Conservation (phyloP, 768 basidiomycete genomes). For the Pisolithus tinctorius region DNA sequence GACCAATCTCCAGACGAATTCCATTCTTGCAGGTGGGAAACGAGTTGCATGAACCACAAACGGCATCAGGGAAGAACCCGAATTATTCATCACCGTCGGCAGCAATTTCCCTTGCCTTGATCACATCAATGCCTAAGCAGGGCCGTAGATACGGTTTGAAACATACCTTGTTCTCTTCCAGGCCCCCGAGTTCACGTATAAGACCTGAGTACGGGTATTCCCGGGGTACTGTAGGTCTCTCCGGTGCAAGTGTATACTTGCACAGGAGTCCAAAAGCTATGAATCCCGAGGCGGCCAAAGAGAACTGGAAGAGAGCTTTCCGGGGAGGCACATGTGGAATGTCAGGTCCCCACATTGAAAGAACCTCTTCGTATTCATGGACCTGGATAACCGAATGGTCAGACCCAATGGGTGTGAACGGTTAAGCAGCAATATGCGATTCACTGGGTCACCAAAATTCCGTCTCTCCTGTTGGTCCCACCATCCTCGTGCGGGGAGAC, state of each 20-base stretch:
- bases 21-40: background rate
- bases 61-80: background rate
- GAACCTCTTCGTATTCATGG: constrained; percentile 73
- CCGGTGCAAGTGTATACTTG: constrained; percentile 50
- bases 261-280: constrained; percentile 54
- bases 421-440: constrained; percentile 12
- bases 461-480: constrained; percentile 69
- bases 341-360: constrained; percentile 88
- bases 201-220: constrained; percentile 75
- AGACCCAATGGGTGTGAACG: constrained; percentile 4
- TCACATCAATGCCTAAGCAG: constrained; percentile 2
- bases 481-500: constrained; percentile 62
- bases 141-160: background rate
- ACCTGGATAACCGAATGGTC: constrained; percentile 38
- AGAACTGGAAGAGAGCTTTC: constrained; percentile 59
- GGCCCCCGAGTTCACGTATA: constrained; percentile 69
- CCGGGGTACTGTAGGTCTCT: constrained; percentile 59
- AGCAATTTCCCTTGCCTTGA: constrained; percentile 32
- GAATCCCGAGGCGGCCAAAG: constrained; percentile 55
- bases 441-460: constrained; percentile 75
- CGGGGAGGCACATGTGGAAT: constrained; percentile 53
- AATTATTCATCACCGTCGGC: constrained; percentile 27
- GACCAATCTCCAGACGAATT: background rate
- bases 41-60: background rate
- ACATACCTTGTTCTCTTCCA: constrained; percentile 71